Evolutionary conservation across 352 stramenopile species (phyloP), one percentile per base, ranked within the genome.

Genomic region (Peronospora belbahrii): DNA sequence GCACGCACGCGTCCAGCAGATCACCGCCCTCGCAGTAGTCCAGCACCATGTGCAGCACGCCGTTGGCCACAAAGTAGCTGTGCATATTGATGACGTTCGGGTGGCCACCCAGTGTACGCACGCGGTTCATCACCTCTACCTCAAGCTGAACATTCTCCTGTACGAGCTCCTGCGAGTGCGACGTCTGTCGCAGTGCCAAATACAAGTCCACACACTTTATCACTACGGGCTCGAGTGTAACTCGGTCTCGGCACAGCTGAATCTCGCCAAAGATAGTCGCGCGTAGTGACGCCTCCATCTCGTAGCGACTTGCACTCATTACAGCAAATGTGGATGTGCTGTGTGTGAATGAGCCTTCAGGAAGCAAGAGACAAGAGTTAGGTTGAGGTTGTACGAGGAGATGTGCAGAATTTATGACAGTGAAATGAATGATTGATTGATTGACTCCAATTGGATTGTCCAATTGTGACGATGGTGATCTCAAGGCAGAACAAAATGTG

Each of bases 11-110:
- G 36, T 88, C 75, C 19, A 88, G 63, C 41, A 90, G 47, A 45
- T 90, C 79, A 17, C 79, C 79, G 15, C 74, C 70, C 31, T 83
- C 70, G 38, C 79, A 90, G 38, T 85, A 85, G 46, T 90, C 75
- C n/a, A 88, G 55, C 31, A 90, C 78, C 33, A 90, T 61, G 40
- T 85, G 71, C 30, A 88, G 57, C 24, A 69, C 51, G 41, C 44
- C 51, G n/a, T 68, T 62, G 45, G 61, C 56, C 17, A 90, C 65
- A 51, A 80, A 85, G 64, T 79, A 83, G 36, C 70, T 62, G 54
- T 65, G 75, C 67, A 90, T 65, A 34, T 67, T 58, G 42, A 90
- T 76, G 19, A 90, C 59, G 46, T 90, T 88, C 33, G 70, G 56
- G 52, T 90, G 78, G 32, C 78, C 75, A 23, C 78, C 78, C 15